Conservation (phyloP, 2,329 filamentous ascomycete genomes). For the Magnaporthiopsis incrustans region DNA sequence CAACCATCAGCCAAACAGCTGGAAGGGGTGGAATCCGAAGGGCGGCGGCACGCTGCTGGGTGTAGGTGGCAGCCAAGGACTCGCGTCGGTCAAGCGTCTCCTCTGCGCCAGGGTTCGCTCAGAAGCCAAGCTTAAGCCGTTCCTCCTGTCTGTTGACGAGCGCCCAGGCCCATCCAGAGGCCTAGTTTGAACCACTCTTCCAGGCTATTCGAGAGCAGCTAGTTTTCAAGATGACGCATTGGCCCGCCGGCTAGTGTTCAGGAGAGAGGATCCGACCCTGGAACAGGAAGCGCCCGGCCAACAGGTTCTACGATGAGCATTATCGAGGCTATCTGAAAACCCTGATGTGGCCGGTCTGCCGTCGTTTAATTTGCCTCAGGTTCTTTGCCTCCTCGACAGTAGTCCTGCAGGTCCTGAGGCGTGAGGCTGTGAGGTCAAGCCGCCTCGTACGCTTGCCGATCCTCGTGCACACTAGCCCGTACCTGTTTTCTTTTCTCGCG, state of each 20-base stretch:
- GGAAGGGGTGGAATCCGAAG: conserved; percentile 23
- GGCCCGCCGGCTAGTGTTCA: too few species aligned
- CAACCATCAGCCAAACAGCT: conserved; percentile 17
- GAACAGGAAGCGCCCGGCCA: conserved; percentile 20
- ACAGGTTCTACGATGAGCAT: conserved; percentile 26
- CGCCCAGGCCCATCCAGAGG: conserved; percentile 30
- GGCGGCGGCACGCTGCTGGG: conserved; percentile 46
- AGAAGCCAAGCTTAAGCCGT: conserved; percentile 30
- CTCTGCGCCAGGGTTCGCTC: conserved; percentile 36
- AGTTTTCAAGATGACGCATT: conserved; percentile 22
- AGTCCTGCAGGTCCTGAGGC: too few species aligned
- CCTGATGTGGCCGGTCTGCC: conserved; percentile 4
- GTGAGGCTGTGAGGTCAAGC: too few species aligned
- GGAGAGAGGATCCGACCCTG: too few species aligned
- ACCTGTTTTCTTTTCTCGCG: too few species aligned
- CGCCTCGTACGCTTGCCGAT: too few species aligned
- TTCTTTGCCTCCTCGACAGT: too few species aligned
- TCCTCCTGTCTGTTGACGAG: conserved; percentile 30
- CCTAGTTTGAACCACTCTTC: conserved; percentile 35
- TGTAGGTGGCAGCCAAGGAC: conserved; percentile 50
- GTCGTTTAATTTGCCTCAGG: background rate
- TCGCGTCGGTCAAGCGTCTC: conserved; percentile 41
- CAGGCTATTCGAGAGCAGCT: conserved; percentile 25
- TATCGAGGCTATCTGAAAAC: conserved; percentile 26
- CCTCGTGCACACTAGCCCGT: too few species aligned